A percentile compares a stretch with the other conserved stretches of the same genome.
Conservation (phyloP, 768 basidiomycete species). For the Mycena galopus region DNA sequence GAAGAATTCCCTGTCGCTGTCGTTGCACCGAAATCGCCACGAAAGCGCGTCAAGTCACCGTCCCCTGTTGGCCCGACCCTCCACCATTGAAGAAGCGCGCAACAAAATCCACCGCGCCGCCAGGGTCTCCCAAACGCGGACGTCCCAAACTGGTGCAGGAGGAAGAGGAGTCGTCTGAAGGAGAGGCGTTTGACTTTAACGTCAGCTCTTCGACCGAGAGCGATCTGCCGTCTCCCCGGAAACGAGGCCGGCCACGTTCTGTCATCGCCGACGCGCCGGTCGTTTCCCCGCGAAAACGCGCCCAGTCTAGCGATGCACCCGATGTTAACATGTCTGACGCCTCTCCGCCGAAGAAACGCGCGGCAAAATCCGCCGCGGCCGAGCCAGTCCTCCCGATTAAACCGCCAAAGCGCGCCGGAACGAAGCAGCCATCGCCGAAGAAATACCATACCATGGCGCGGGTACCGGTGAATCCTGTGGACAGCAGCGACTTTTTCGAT, state of each 20-base stretch:
- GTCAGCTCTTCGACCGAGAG: constrained; percentile 35
- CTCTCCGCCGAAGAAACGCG: constrained; percentile 18
- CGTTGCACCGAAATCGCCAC: constrained; percentile 10
- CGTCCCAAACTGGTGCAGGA: background rate
- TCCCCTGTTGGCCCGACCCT: background rate
- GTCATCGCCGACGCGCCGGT: background rate
- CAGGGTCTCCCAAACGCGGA: constrained; percentile 7
- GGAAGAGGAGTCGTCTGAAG: constrained; percentile 35
- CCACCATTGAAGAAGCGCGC: constrained; percentile 11
- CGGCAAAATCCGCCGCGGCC: constrained; percentile 1
- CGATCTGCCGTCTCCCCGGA: constrained; percentile 41
- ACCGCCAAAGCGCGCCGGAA: background rate
- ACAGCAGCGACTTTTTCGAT: constrained; percentile 36
- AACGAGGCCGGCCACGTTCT: constrained; percentile 38
- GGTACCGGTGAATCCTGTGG: background rate
- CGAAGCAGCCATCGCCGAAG: constrained; percentile 4
- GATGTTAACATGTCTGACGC: background rate
- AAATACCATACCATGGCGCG: constrained; percentile 20
- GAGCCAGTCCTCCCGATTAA: background rate
- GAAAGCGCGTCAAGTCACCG: constrained; percentile 21
- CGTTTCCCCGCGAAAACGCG: constrained; percentile 24
- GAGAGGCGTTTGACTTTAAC: constrained; percentile 42
- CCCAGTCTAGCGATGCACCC: background rate
- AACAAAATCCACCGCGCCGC: background rate
- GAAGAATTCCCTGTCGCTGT: background rate